Percentiles rank a stretch among this genome's conserved stretches.
These are phyloP conservation scores for Hypoxylon lienhwacheense DNA, from an alignment of 495 filamentous ascomycete genomes.

Conservation along the genomic window DNA sequence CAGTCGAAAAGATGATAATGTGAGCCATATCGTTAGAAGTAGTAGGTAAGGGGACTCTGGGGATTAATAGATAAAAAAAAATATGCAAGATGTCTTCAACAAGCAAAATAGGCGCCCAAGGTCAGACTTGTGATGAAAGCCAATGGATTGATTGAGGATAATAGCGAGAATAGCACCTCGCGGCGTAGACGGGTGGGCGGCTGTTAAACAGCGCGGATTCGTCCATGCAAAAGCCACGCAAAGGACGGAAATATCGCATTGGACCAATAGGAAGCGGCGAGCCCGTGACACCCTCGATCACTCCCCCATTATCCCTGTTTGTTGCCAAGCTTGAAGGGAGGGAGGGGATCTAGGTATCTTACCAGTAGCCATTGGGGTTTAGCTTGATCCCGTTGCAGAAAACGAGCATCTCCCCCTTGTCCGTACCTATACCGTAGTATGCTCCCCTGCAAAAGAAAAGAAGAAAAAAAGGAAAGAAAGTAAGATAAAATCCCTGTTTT, in stretches of 20 bases:
- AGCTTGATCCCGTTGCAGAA: conserved; percentile 29
- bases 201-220: conserved; percentile 37
- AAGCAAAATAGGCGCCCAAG: conserved; percentile 26
- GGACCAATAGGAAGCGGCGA: conserved; percentile 26
- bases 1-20: conserved; percentile 12
- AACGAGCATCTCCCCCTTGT: conserved; percentile 17
- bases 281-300: conserved; percentile 31
- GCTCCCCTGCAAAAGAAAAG: too few species aligned
- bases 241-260: conserved; percentile 22
- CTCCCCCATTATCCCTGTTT: conserved; percentile 1
- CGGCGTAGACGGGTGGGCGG: conserved; percentile 31
- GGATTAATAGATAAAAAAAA: conserved; percentile 24
- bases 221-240: conserved; percentile 26
- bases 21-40: conserved; percentile 25
- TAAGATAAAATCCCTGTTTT: conserved; percentile 24
- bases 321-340: conserved; percentile 13
- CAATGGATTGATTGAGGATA: conserved; percentile 33
- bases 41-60: conserved; percentile 11
- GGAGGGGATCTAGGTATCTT: too few species aligned
- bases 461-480: too few species aligned
- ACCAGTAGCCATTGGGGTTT: too few species aligned
- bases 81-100: conserved; percentile 27
- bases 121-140: conserved; percentile 16
- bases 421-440: too few species aligned
- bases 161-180: conserved; percentile 25